These are phyloP conservation scores for Penicillium sp. DNA, from an alignment of 2,329 filamentous ascomycete genomes.

Conservation along the genomic window DNA sequence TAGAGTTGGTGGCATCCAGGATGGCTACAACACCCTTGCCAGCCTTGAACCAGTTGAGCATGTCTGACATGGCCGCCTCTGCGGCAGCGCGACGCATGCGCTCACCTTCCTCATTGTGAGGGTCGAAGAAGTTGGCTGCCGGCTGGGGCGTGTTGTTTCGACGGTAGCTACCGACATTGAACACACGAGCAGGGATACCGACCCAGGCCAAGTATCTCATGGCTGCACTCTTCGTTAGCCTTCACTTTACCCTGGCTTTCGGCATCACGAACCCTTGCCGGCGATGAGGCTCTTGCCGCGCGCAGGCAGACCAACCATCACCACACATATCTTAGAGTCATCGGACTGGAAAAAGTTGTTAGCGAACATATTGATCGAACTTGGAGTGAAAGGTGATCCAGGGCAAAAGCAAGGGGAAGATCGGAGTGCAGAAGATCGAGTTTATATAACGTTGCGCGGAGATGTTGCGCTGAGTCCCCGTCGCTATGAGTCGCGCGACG, in stretches of 20 bases:
- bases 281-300: conserved; percentile 96
- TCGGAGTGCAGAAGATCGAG: background rate
- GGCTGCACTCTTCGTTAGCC: conserved; percentile 49
- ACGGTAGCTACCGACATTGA: conserved; percentile 96
- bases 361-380: conserved; percentile 5
- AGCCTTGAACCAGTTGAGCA: conserved; percentile 84
- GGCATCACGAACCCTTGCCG: conserved; percentile 68
- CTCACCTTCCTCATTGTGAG: conserved; percentile 82
- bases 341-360: conserved; percentile 59
- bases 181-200: conserved; percentile 85
- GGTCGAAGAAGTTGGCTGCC: conserved; percentile 92
- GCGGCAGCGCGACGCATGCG: conserved; percentile 81
- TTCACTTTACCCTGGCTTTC: background rate
- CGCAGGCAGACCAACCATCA: conserved; percentile 96
- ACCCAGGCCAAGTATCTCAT: conserved; percentile 96
- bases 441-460: background rate
- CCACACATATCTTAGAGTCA: conserved; percentile 93
- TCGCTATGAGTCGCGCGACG: no score
- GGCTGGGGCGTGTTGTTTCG: conserved; percentile 86
- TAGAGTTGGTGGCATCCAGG: conserved; percentile 94
- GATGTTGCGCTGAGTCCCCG: no score
- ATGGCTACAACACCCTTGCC: conserved; percentile 81
- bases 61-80: conserved; percentile 85
- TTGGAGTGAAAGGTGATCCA: background rate
- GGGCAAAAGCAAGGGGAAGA: background rate